These are phyloP conservation scores for Silene noctiflora DNA, from an alignment of 179 eudicot genomes.

Conservation along the genomic window DNA sequence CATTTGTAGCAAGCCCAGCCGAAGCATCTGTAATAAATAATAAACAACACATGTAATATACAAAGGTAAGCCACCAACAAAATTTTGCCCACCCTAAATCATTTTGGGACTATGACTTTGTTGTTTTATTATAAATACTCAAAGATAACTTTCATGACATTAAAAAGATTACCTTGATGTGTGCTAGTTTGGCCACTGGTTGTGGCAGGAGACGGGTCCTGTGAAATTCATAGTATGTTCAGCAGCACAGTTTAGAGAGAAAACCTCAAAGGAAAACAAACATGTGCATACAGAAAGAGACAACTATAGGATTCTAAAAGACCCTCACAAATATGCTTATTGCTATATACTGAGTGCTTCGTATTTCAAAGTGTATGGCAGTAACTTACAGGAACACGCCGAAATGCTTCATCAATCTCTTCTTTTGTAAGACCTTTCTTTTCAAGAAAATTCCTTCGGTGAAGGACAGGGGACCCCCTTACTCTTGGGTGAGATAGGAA, in stretches of 20 bases:
- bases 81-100: neutral
- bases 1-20: slow-evolving; percentile 43
- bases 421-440: slow-evolving; percentile 95
- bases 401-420: slow-evolving; percentile 98
- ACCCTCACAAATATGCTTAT: neutral
- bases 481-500: slow-evolving; percentile 97
- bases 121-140: too few species aligned
- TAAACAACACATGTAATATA: slow-evolving; percentile 16
- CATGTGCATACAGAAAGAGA: neutral
- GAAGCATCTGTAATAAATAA: slow-evolving; percentile 46
- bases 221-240: slow-evolving; percentile 30
- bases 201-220: slow-evolving; percentile 67
- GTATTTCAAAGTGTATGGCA: neutral
- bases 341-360: neutral
- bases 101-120: neutral
- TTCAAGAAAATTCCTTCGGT: slow-evolving; percentile 92
- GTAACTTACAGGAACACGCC: slow-evolving; percentile 86
- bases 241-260: slow-evolving; percentile 3
- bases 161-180: slow-evolving; percentile 50
- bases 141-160: neutral
- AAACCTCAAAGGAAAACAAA: neutral
- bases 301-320: neutral
- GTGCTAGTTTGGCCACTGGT: slow-evolving; percentile 49
- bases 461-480: slow-evolving; percentile 78
- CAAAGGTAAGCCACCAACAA: neutral